phyloP scores from a whole-genome alignment of 495 filamentous ascomycete genomes.

The Lophiostoma macrostomum region DNA sequence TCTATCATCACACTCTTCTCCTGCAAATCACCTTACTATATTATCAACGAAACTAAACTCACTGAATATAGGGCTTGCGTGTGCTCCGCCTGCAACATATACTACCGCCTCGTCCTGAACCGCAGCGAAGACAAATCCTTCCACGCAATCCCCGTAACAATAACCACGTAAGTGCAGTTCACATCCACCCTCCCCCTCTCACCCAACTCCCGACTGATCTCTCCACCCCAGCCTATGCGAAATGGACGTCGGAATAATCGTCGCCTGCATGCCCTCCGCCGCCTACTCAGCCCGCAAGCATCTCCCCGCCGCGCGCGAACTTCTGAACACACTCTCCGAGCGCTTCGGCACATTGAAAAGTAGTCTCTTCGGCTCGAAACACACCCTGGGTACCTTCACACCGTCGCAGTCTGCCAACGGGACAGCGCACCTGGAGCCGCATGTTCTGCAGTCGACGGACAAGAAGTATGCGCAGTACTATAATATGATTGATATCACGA shows the following conservation, averaged over 20 bases:
- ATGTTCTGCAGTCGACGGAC: constrained; percentile 2
- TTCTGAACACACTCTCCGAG: too few species aligned
- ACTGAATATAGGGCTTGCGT: constrained; percentile 2
- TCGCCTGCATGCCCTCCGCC: not conserved
- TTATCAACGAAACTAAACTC: not conserved
- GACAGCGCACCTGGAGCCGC: not conserved
- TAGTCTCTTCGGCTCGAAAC: not conserved
- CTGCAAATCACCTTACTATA: too few species aligned
- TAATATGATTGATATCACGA: too few species aligned
- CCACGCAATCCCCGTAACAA: not conserved
- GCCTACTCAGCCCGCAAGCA: not conserved
- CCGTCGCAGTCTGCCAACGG: not conserved
- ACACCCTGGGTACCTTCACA: not conserved
- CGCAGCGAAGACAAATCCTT: not conserved
- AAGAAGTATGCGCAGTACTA: not conserved
- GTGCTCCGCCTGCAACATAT: not conserved
- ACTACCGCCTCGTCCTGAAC: not conserved
- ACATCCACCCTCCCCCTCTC: not conserved
- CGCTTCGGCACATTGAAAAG: too few species aligned
- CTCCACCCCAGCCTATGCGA: not conserved
- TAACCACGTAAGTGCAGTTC: constrained; percentile 6
- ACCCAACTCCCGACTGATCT: not conserved
- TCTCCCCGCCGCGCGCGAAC: too few species aligned
- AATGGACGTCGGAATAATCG: constrained; percentile 8
- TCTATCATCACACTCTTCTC: not conserved